Evolutionary conservation across 192 early-diverging fungal genomes (phyloP).

Genomic region (Coemansia aciculifera): DNA sequence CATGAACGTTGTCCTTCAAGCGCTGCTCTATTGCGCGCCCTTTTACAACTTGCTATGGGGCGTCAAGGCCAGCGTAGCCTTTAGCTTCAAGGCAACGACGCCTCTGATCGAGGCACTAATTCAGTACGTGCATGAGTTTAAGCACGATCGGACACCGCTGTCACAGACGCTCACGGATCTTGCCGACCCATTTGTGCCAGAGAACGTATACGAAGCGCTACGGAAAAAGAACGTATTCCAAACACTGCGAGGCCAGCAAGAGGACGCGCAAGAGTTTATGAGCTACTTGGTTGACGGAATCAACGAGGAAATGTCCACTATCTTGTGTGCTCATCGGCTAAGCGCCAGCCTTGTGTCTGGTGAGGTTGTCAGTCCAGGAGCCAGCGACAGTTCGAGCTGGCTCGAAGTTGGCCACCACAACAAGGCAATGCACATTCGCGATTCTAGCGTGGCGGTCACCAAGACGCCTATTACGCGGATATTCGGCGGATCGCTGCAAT

Average conservation of each 20-base stretch:
- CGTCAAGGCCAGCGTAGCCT: slow-evolving; percentile 64
- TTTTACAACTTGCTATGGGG: slow-evolving; percentile 84
- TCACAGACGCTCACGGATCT: slow-evolving; percentile 51
- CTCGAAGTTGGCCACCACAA: slow-evolving; percentile 89
- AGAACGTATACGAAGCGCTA: slow-evolving; percentile 90
- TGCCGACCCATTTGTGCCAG: slow-evolving; percentile 84
- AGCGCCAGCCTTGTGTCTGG: slow-evolving; percentile 8
- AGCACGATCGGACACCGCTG: slow-evolving; percentile 32
- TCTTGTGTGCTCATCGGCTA: slow-evolving; percentile 4
- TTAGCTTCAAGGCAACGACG: slow-evolving; percentile 73
- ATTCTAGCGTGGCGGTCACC: slow-evolving; percentile 48
- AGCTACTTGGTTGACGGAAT: slow-evolving; percentile 91
- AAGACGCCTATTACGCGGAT: slow-evolving; percentile 82
- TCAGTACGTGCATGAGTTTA: slow-evolving; percentile 50
- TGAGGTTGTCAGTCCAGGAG: background rate
- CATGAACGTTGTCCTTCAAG: slow-evolving; percentile 96
- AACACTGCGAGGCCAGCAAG: slow-evolving; percentile 86
- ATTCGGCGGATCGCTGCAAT: slow-evolving; percentile 82
- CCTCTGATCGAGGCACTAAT: slow-evolving; percentile 83
- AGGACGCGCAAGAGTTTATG: slow-evolving; percentile 97
- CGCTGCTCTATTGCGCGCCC: slow-evolving; percentile 86
- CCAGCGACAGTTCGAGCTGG: slow-evolving; percentile 64
- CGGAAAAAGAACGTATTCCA: slow-evolving; percentile 76
- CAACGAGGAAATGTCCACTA: slow-evolving; percentile 81
- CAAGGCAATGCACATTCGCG: slow-evolving; percentile 51